Evolutionary conservation across 305 asterid genomes (phyloP).

Genomic region (Ajuga reptans): DNA sequence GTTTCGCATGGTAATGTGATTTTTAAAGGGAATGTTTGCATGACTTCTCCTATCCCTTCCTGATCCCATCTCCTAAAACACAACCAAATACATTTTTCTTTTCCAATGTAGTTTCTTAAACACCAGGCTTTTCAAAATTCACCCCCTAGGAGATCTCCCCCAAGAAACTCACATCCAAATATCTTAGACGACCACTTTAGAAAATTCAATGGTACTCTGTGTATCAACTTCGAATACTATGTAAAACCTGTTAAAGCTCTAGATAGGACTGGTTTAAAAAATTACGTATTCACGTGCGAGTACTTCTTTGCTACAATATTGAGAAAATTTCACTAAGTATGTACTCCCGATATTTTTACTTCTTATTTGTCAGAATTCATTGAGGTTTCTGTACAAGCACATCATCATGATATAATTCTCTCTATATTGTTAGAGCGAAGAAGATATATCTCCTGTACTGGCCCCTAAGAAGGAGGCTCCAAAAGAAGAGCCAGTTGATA

Average conservation of each 20-base stretch:
- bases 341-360: neutral
- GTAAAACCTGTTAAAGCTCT: neutral
- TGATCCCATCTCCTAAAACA: neutral
- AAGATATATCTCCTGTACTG: conserved; percentile 70
- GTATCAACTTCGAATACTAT: neutral
- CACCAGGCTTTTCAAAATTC: neutral
- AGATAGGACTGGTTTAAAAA: neutral
- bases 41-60: neutral
- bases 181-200: neutral
- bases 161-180: neutral
- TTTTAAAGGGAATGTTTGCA: neutral
- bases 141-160: neutral
- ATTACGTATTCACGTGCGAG: neutral
- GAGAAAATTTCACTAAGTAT: neutral
- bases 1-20: neutral
- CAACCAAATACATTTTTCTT: neutral
- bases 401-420: neutral
- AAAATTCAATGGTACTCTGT: conserved; percentile 1
- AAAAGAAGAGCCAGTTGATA: conserved; percentile 80
- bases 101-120: neutral
- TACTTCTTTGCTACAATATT: neutral
- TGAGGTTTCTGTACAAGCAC: neutral
- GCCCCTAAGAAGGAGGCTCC: conserved; percentile 80
- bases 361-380: conserved; percentile 1
- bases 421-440: conserved; percentile 50